Conservation (phyloP, 2,329 filamentous ascomycete species). For the Dendryphion nanum region DNA sequence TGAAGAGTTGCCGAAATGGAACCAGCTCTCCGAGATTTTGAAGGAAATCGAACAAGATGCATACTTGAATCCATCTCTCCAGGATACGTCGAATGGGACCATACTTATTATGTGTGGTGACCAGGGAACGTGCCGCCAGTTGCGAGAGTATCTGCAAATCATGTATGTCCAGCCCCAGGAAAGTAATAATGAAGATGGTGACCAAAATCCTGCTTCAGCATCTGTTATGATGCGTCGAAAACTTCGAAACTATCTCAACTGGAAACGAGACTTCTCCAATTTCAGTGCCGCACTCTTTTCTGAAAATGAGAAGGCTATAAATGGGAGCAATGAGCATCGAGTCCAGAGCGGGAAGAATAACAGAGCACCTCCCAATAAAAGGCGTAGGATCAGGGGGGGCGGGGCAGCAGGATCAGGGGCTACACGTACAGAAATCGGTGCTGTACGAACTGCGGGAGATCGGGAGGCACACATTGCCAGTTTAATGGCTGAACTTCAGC, state of each 20-base stretch:
- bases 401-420: slow-evolving; percentile 58
- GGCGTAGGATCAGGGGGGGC: slow-evolving; percentile 79
- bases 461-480: slow-evolving; percentile 77
- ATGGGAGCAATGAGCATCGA: slow-evolving; percentile 61
- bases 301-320: slow-evolving; percentile 76
- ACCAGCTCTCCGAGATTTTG: slow-evolving; percentile 80
- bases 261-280: slow-evolving; percentile 86
- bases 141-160: slow-evolving; percentile 86
- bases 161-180: slow-evolving; percentile 70
- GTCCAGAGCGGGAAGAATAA: slow-evolving; percentile 53
- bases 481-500: slow-evolving; percentile 77
- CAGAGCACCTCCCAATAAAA: slow-evolving; percentile 77
- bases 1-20: slow-evolving; percentile 95
- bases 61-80: slow-evolving; percentile 74
- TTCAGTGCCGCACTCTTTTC: slow-evolving; percentile 76
- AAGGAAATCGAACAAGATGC: slow-evolving; percentile 91
- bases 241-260: slow-evolving; percentile 80
- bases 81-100: slow-evolving; percentile 85
- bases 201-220: slow-evolving; percentile 64
- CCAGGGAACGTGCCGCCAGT: slow-evolving; percentile 77
- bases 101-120: slow-evolving; percentile 96
- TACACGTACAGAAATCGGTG: slow-evolving; percentile 69
- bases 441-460: slow-evolving; percentile 74
- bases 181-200: slow-evolving; percentile 50
- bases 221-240: slow-evolving; percentile 88